These are phyloP conservation scores for Vaccinium corymbosum DNA, from an alignment of 148 eudicot genomes.

Conservation along the genomic window DNA sequence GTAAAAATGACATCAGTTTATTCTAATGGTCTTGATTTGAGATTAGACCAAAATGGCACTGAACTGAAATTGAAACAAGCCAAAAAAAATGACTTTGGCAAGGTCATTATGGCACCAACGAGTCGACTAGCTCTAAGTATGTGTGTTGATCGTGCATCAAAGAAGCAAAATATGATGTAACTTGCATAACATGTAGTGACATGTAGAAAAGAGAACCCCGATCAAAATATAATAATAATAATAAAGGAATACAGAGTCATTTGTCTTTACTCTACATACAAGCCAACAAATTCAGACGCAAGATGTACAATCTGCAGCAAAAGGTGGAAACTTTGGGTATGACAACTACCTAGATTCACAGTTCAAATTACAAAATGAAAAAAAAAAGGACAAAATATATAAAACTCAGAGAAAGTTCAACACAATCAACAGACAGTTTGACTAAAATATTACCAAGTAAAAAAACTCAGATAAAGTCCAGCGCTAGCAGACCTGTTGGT, in stretches of 20 bases:
- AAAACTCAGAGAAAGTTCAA: not conserved
- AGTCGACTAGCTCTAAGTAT: not conserved
- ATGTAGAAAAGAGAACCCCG: not conserved
- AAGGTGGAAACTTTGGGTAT: not conserved
- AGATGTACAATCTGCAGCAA: not conserved
- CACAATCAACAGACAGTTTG: not conserved
- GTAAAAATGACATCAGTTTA: too few relatives aligned
- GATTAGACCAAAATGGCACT: too few relatives aligned
- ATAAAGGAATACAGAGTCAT: not conserved
- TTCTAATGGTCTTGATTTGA: too few relatives aligned
- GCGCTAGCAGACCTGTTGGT: conserved; percentile 34
- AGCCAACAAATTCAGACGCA: not conserved
- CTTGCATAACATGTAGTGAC: not conserved
- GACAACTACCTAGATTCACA: not conserved
- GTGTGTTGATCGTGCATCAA: not conserved
- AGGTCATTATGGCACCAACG: too few relatives aligned
- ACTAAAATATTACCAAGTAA: not conserved
- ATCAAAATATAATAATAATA: too few relatives aligned
- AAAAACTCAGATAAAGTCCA: not conserved
- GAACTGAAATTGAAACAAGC: too few relatives aligned
- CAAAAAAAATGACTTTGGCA: too few relatives aligned
- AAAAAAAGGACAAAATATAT: not conserved
- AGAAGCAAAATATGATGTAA: too few relatives aligned
- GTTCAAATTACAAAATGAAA: not conserved
- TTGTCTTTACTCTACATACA: not conserved